Evolutionary conservation across 176 grass and related monocot genomes (phyloP), one percentile per base, ranked within the genome.

Genomic region (Olyra latifolia): DNA sequence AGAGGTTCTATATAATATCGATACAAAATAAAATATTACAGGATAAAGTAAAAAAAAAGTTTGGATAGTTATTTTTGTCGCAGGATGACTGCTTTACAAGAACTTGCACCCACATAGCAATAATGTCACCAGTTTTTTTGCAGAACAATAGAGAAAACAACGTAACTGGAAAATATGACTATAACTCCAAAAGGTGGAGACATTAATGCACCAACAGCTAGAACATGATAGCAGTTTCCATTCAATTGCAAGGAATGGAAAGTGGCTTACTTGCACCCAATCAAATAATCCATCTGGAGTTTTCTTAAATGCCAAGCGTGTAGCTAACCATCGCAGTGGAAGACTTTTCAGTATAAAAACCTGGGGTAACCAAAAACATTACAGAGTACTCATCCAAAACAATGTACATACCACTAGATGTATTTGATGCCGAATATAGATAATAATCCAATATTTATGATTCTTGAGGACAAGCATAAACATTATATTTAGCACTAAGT

Each of bases 271-370:
- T 72, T 89, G 91, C 58, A 77, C 74, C 84, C 86, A 98, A 77
- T 93, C 90, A 68, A 89, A 85, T 7, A 89, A 85, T 73, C 72
- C 88, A 22, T 71, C 82, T 66, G 92, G 82, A 78, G 81, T 58
- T 48, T 64, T 81, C 5, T 91, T 80, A 56, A 95, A 91, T 8
- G 88, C 84, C 86, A 98, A 89, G 2, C 50, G 57, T 74, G 80
- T 95, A 68, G 78, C 95, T 13, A 89, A 86, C 10, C 89, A 22
- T 45, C 96, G 88, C 48, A 98, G 47, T 9, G 91, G 90, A 71
- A 95, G 74, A 64, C 86, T 95, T 80, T 98, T 98, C 70, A 98
- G 77, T 69, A 95, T 15, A 60, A 47, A 93, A 54, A 87, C 90
- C 96, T 98, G 75, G 40, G 46, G 20, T 4, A 56, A 81, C 15